Conservation (phyloP, 108 stramenopile species). For the Stephanodiscus minutulus region DNA sequence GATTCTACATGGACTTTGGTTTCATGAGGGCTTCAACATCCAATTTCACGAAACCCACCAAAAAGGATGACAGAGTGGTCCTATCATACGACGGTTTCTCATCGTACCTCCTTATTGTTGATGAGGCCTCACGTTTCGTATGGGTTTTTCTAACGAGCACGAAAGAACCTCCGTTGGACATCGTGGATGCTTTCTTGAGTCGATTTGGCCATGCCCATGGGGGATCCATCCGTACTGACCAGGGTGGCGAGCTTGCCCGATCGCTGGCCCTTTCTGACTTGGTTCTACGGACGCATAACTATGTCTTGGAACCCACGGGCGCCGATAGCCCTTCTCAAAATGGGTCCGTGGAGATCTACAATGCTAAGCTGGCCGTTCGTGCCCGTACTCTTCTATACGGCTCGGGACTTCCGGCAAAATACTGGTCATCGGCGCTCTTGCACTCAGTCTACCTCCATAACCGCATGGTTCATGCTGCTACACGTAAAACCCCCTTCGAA, state of each 20-base stretch:
- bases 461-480: too few relatives aligned
- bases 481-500: too few relatives aligned
- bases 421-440: too few relatives aligned
- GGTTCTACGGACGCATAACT: too few relatives aligned
- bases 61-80: background rate
- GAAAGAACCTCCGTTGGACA: conserved; percentile 7
- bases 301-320: too few relatives aligned
- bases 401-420: too few relatives aligned
- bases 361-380: too few relatives aligned
- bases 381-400: too few relatives aligned
- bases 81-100: conserved; percentile 11
- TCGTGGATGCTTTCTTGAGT: background rate
- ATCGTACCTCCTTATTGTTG: conserved; percentile 8
- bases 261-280: too few relatives aligned
- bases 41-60: background rate
- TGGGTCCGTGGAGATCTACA: too few relatives aligned
- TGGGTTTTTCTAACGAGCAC: conserved; percentile 14
- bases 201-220: background rate
- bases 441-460: too few relatives aligned
- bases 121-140: background rate
- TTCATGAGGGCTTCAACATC: background rate
- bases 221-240: conserved; percentile 1
- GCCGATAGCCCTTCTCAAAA: too few relatives aligned
- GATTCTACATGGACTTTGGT: conserved; percentile 10
- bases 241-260: conserved; percentile 9